Evolutionary conservation across 768 basidiomycete species (phyloP), one percentile per base, ranked within the genome.

Genomic region (Panus rudis): DNA sequence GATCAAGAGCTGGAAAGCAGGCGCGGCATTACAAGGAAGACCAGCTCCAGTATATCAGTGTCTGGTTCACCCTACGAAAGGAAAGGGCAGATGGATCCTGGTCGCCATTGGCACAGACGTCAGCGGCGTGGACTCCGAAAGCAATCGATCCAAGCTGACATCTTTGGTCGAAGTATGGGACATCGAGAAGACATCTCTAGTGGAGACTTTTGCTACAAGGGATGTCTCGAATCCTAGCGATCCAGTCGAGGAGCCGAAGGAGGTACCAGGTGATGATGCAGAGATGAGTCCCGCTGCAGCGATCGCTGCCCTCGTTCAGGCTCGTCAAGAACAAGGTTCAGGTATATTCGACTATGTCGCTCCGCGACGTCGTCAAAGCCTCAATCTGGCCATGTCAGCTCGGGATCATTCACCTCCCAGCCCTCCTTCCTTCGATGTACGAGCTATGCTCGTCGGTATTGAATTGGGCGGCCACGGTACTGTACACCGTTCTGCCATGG

Each of bases 91-190:
- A 37, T 97, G 92, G 91, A 70, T 98, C 34, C 79, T 96, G 62
- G 85, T 96, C 33, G 78, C 92, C 0, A 63, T 84, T 13, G 85
- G 85, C 54, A 67, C 77, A 2, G 43, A 48, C 12, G 42, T 43
- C 8, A 31, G 22, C n/a, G 11, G 22, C 2, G 16, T 28, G n/a
- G 54, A 53, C 23, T 41, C 46, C n/a, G 33, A 35, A 17, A 8
- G n/a, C n/a, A 20, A n/a, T 13, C 12, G 12, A 12, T 11, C 31
- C 8, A 70, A 71, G 12, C 54, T 57, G 12, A 53, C 53, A 2
- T 68, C 71, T 25, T 59, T 92, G 33, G 69, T 91, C 5, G 91
- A 96, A 57, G 86, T 92, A 1, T 96, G 92, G 89, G 92, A 98
- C 57, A 79, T 98, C 40, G 92, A 94, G 62, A 81, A 80, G 51